These are phyloP conservation scores for Sugiyamaella lignohabitans DNA, from an alignment of 805 yeast genomes.

Conservation along the genomic window DNA sequence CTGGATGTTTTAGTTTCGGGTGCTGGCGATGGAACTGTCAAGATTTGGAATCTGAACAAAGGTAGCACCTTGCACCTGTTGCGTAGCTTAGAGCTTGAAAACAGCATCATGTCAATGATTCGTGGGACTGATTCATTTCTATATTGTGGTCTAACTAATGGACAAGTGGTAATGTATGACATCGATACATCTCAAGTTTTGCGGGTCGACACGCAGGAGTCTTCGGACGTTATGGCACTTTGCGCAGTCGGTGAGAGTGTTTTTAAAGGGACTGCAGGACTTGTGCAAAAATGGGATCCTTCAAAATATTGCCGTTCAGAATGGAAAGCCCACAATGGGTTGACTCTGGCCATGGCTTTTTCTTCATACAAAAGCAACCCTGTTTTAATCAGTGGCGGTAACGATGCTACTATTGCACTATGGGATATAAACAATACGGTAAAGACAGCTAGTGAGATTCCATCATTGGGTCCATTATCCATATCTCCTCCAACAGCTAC, in stretches of 20 bases:
- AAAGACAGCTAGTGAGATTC: background rate
- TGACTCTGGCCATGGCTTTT: constrained; percentile 51
- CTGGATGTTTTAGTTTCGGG: constrained; percentile 51
- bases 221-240: constrained; percentile 46
- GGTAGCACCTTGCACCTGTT: constrained; percentile 16
- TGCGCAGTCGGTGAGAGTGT: constrained; percentile 46
- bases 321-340: constrained; percentile 51
- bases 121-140: constrained; percentile 48
- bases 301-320: constrained; percentile 38
- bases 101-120: constrained; percentile 62
- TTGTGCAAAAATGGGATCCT: constrained; percentile 48
- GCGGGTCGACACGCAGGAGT: constrained; percentile 24
- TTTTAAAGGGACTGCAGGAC: constrained; percentile 53
- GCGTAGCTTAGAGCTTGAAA: constrained; percentile 48
- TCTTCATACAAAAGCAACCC: constrained; percentile 39
- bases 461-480: constrained; percentile 17
- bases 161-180: constrained; percentile 80
- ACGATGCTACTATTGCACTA: constrained; percentile 57
- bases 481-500: background rate
- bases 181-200: constrained; percentile 69
- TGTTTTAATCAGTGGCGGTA: constrained; percentile 58
- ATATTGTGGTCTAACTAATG: constrained; percentile 75
- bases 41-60: constrained; percentile 57
- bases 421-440: constrained; percentile 49
- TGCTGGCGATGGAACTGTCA: constrained; percentile 89